Evolutionary conservation across 1,284 basidiomycete genomes (phyloP), one percentile per base, ranked within the genome.

Genomic region (Fomitopsis schrenkii): DNA sequence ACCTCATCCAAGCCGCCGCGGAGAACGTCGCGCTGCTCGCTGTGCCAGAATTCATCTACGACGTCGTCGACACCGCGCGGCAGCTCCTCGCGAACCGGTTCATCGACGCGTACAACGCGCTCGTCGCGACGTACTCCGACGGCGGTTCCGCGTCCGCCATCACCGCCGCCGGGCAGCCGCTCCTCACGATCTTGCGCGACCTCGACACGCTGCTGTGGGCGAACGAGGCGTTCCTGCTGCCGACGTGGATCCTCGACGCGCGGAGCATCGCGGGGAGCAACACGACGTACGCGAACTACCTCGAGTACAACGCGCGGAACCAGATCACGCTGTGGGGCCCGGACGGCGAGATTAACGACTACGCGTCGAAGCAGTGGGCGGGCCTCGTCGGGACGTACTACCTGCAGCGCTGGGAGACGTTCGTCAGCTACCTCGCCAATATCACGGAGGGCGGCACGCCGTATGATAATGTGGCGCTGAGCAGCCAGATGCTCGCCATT

Each of bases 281-380:
- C 36, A 53, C 59, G 58, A 66, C 72, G n/a, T 78, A 78, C 58
- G 74, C 70, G 0, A 66, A 66, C 28, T 76, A 74, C 58, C 71
- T 80, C 42, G 76, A 76, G 62, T 78, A 75, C 63, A 71, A 76
- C 58, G 76, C 79, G 14, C 73, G 78, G 38, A 80, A 80, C 66
- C 79, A 80, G 67, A 72, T 80, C 65, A 77, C 75, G 35, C 73
- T 80, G 33, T 80, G 79, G 78, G 79, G 79, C n/a, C 77, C 77
- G 2, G 68, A 70, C 28, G 78, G 77, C n/a, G 70, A 78, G 67
- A 77, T 76, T 67, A 74, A 74, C 61, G 76, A 78, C 62, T 80
- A 80, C 60, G 79, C 79, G 36, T 78, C 78, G 17, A 80, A 80
- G 62, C 76, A 78, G 64, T 80, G 79, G 79, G 74, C 73, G 2